Base-by-base conservation (phyloP, 257 asterid species). In the Marsdenia floribunda region DNA sequence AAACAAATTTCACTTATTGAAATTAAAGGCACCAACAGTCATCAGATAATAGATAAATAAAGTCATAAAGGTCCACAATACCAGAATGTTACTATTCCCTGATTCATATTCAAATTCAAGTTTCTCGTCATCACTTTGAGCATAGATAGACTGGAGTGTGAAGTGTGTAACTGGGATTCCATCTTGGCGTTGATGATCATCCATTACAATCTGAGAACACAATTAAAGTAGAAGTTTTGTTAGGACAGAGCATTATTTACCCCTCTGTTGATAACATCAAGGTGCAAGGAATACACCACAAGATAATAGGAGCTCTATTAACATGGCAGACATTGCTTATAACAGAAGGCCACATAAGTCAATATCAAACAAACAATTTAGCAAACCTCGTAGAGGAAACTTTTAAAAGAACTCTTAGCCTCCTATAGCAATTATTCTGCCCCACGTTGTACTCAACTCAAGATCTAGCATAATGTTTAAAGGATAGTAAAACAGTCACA, bases 81-180 rank as follows among this genome's bases (percentile, higher is more conserved):
- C 99, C 91, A 86, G 82, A 78, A 93, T 87, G 78, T 83, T 94
- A 50, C 95, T 87, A 89, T 92, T 94, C 80, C 97, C 97, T 29
- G 97, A 92, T 87, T 92, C 99, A 83, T 94, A 94, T 80, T 94
- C 97, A 78, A 94, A 94, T 81, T 88, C 97, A 82, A 94, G 97
- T 87, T 87, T 90, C 88, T 92, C 97, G 76, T 92, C 95, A 75
- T 94, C 98, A 58, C 89, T 84, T 78, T 85, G 76, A 75, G 96
- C 96, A 85, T 92, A 90, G 42, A 94, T 87, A n/a, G 97, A 94
- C 60, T 86, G 91, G 74, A 92, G 99, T 64, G 93, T 89, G 82
- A 94, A 92, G 76, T 89, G 87, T 5, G 97, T 90, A 65, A 90
- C 97, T 0, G 99, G 97, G 71, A 95, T 95, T 75, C 98, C 99